Evolutionary conservation across 805 yeast genomes (phyloP), one percentile per base, ranked within the genome.

Genomic region (Ogataea paradorogensis): DNA sequence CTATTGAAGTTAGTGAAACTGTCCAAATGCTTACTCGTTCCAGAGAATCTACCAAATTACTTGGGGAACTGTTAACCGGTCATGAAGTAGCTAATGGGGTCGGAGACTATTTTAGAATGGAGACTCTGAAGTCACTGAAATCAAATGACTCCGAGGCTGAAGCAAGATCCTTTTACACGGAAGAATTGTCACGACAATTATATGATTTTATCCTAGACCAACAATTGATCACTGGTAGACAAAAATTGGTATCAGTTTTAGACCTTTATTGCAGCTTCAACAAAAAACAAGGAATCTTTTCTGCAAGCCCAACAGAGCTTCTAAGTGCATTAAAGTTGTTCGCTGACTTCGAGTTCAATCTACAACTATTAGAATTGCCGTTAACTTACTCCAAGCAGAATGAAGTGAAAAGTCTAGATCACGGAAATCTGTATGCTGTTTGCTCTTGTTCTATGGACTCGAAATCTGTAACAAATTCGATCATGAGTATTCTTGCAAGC

Each of bases 121-220:
- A 31, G 10, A 15, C 28, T 9, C 13, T 32, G 16, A 27, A 11
- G 10, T 15, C 20, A 7, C 22, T 15, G 10, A 27, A 8, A 15
- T 16, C 1, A 25, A 23, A 4, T 23, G 25, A 23, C 27, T 8
- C 45, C 46, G 5, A 33, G 7, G 6, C n/a, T 15, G 21, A 41
- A 42, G 24, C 38, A 46, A 4, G 51, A 60, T 4, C 35, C 8
- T 33, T 61, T 9, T 65, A 63, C 45, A 40, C 74, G 21, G 77
- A 78, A 43, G 96, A 88, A 52, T 64, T 88, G 13, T 76, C 96
- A 0, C 71, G 95, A 38, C 90, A 87, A 53, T 56, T 91, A 3
- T 80, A 87, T 28, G 95, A 85, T 51, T 89, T 78, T 58, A 65
- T 85, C 8, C 62, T 67, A 8, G 59, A 61, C 46, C 55, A 65